These are phyloP conservation scores for Oehlia diaphana DNA, from an alignment of 192 early-diverging fungal genomes.

Conservation along the genomic window DNA sequence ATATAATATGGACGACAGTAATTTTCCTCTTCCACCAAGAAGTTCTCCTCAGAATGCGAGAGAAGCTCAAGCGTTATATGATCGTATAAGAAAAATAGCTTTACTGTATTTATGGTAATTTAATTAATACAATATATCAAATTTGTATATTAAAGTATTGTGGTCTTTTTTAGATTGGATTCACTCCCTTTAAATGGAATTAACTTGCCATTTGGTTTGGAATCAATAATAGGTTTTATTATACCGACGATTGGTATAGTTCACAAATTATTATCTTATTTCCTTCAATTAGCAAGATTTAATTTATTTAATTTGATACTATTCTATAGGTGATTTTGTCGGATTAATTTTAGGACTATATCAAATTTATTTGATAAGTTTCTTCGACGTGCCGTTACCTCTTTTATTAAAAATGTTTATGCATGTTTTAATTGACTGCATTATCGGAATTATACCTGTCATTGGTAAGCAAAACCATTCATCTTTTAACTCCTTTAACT, in stretches of 20 bases:
- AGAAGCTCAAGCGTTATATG: slow-evolving; percentile 21
- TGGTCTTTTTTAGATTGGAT: not conserved
- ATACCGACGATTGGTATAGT: slow-evolving; percentile 3
- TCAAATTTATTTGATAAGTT: slow-evolving; percentile 8
- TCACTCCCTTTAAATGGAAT: not conserved
- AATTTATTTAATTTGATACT: too few relatives aligned
- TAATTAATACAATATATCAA: not conserved
- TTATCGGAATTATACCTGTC: slow-evolving; percentile 10
- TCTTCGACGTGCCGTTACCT: not conserved
- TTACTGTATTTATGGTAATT: not conserved
- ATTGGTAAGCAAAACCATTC: not conserved
- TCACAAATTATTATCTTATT: not conserved
- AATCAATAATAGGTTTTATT: not conserved
- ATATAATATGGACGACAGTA: too few relatives aligned
- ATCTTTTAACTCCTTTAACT: not conserved
- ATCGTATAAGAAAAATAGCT: not conserved
- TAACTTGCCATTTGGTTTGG: slow-evolving; percentile 4
- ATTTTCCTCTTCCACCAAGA: slow-evolving; percentile 1
- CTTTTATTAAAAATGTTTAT: slow-evolving; percentile 4
- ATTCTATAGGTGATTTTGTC: slow-evolving; percentile 5
- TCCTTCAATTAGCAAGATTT: not conserved
- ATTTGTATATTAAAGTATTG: not conserved
- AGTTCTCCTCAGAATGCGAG: not conserved
- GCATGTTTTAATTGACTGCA: not conserved
- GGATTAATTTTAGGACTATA: slow-evolving; percentile 14